A percentile compares a stretch with the other conserved stretches of the same genome.
Conservation (phyloP, 768 basidiomycete species). For the Mycena pura region DNA sequence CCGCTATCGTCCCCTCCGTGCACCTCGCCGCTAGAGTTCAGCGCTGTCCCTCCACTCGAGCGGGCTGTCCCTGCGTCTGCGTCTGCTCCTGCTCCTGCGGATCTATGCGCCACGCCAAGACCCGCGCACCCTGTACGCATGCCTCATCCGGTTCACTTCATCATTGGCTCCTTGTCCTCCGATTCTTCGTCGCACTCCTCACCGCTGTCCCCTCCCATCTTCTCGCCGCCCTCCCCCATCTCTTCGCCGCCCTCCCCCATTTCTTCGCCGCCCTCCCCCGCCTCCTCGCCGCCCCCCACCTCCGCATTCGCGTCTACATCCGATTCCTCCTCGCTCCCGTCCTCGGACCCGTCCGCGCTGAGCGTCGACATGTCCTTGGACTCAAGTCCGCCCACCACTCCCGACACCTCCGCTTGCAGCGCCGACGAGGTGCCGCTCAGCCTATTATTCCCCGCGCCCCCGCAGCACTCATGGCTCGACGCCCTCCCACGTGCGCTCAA, state of each 20-base stretch:
- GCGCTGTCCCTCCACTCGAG: background rate
- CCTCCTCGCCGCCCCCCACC: background rate
- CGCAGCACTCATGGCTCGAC: too few relatives aligned
- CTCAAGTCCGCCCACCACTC: background rate
- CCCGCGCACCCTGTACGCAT: background rate
- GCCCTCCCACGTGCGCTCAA: too few relatives aligned
- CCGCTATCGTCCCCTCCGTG: background rate
- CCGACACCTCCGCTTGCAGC: background rate
- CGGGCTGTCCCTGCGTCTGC: background rate
- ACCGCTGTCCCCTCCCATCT: background rate
- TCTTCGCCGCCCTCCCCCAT: background rate
- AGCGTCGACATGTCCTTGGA: background rate
- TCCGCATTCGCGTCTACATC: background rate
- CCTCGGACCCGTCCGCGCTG: background rate
- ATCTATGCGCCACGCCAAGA: background rate
- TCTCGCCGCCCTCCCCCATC: background rate
- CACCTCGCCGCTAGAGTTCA: background rate
- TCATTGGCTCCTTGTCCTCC: background rate
- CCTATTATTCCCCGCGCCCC: too few relatives aligned
- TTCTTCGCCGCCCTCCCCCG: background rate
- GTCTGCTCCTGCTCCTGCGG: background rate
- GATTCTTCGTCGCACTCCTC: background rate
- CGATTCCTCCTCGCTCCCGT: background rate
- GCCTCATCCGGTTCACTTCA: constrained; percentile 2
- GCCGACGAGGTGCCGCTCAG: background rate